phyloP scores from a whole-genome alignment of 352 stramenopile genomes.

The Globisporangium spiculum region DNA sequence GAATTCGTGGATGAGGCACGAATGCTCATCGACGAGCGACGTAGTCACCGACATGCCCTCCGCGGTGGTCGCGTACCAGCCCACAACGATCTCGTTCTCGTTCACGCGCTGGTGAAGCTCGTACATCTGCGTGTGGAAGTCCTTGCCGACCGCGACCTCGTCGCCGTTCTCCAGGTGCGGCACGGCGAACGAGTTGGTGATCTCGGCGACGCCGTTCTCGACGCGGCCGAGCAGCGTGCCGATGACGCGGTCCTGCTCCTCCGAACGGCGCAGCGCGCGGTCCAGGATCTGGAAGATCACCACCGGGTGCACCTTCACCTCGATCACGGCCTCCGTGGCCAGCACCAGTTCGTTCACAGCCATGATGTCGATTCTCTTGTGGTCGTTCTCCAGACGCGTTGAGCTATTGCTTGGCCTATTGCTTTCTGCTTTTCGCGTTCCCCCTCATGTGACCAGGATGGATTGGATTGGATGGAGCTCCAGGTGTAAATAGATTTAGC shows the following conservation, averaged over 20 bases:
- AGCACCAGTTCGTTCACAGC: conserved; percentile 58
- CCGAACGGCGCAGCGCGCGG: conserved; percentile 92
- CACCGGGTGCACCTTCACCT: conserved; percentile 93
- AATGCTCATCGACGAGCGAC: conserved; percentile 91
- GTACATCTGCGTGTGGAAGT: conserved; percentile 98
- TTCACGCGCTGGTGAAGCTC: conserved; percentile 94
- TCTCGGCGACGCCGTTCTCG: conserved; percentile 83
- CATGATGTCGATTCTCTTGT: conserved; percentile 16
- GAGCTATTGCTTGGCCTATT: not conserved
- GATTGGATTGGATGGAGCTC: conserved; percentile 13
- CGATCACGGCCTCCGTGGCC: conserved; percentile 74
- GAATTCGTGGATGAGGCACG: conserved; percentile 98
- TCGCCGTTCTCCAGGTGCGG: conserved; percentile 95
- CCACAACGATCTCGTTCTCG: conserved; percentile 93
- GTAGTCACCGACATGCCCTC: conserved; percentile 30
- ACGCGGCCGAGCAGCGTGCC: conserved; percentile 94
- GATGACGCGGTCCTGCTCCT: conserved; percentile 95
- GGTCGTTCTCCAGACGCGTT: not conserved
- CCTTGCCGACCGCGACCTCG: conserved; percentile 96
- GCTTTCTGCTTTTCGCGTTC: not conserved
- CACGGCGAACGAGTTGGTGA: conserved; percentile 97
- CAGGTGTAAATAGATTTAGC: conserved; percentile 1
- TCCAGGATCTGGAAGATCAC: conserved; percentile 97
- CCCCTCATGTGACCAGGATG: not conserved
- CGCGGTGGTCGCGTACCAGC: conserved; percentile 94